Evolutionary conservation across 2,329 filamentous ascomycete species (phyloP), one percentile per base, ranked within the genome.

Genomic region (Furcasterigmium sp.): DNA sequence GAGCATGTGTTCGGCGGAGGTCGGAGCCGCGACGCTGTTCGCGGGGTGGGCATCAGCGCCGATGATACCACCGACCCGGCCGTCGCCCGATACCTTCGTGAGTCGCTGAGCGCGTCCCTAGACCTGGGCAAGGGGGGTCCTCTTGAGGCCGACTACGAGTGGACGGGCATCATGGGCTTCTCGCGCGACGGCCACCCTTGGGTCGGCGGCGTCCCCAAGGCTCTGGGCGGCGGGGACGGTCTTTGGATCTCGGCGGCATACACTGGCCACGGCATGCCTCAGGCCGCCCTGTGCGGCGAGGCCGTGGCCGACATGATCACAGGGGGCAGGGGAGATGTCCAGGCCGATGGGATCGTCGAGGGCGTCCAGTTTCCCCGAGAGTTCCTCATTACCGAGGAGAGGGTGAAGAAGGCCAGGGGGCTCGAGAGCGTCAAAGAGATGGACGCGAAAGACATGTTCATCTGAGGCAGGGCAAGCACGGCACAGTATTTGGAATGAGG

Each of bases 151-250:
- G 63, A 74, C 23, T 78, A 75, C 56, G 80, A 86, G 56, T 91
- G 87, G 87, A 87, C 84, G 2, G 87, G 87, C 0, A 85, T 90
- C 51, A 91, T 90, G 86, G 86, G 83, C 0, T 90, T 80, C 60
- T 81, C 78, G 23, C 67, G 80, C 7, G 87, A 91, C 57, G 67
- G 73, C 0, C 61, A 74, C 40, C 85, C 87, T 0, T 90, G 82
- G 81, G 82, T 91, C 3, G 87, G 86, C 0, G 62, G 65, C 9
- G 76, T 90, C n/a, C 80, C 82, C 1, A 63, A 62, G 28, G 54
- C 58, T 6, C 51, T 75, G 19, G 63, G 75, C 5, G 78, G 73
- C n/a, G 67, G 62, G 15, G 58, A 70, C 3, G 81, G 82, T 0
- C 51, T 87, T 42, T 88, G 72, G 67, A 50, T 88, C 11, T 75